Evolutionary conservation across 176 grass and related monocot genomes (phyloP), one percentile per base, ranked within the genome.

Genomic region (Calamus simplicifolius): DNA sequence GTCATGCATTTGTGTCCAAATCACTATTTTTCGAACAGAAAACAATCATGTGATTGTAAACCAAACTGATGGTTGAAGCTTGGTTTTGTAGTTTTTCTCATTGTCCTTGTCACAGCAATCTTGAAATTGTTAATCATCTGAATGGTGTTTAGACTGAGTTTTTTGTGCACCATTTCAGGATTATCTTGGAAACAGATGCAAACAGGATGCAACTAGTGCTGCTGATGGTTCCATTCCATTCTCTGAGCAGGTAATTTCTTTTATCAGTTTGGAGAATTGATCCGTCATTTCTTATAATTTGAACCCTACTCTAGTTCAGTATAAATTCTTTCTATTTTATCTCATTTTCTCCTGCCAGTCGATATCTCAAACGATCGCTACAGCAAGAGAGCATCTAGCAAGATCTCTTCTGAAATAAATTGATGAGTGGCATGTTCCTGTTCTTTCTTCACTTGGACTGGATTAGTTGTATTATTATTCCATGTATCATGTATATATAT

Each of bases 371-470:
- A 81, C 89, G 3, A 57, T 95, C 52, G 85, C 85, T 51, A 95
- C 85, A 70, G 89, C 89, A 64, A 79, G 78, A 76, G 89, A 95
- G 75, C 85, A 95, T 68, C 49, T 95, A n/a, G 85, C 89, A 30
- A 88, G 89, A 84, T 95, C 89, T 66, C 89, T 95, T 53, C 89
- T 95, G 31, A 95, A 95, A 77, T 23, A 23, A 23, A 23, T 0
- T 95, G 71, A 95, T 68, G 53, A n/a, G 30, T 58, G 25, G 3
- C n/a, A 18, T 30, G 57, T 73, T 18, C 43, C 21, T 49, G 48
- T 66, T 53, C 16, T 58, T 18, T 13, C 74, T 17, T 57, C 62
- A 4, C 58, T 59, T 52, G 35, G 35, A 43, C 12, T 12, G 8
- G 8, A 10, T 13, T 43, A 12, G 35, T 43, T 43, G 35, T 43